Evolutionary conservation across 1,139 yeast genomes (phyloP).

Genomic region (Candida buenavistaensis): DNA sequence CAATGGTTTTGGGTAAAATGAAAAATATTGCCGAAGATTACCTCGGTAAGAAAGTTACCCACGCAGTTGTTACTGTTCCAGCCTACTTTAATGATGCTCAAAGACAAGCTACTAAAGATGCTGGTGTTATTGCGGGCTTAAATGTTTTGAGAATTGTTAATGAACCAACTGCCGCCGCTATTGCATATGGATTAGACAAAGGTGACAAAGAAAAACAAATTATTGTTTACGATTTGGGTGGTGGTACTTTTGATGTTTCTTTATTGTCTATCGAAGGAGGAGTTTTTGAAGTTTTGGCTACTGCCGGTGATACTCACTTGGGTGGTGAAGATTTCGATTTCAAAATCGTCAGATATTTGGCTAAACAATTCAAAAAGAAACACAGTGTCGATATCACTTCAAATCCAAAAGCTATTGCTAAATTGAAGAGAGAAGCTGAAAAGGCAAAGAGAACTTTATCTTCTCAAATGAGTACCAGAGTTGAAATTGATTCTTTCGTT

Average conservation of each 20-base stretch:
- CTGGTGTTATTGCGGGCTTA: slow-evolving; percentile 95
- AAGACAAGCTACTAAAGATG: slow-evolving; percentile 98
- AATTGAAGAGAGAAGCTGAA: slow-evolving; percentile 94
- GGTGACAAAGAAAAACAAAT: slow-evolving; percentile 53
- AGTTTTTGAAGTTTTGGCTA: slow-evolving; percentile 53
- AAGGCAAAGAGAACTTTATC: slow-evolving; percentile 95
- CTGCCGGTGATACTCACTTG: slow-evolving; percentile 57
- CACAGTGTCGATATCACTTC: slow-evolving; percentile 72
- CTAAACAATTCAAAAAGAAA: slow-evolving; percentile 86
- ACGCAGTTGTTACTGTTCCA: slow-evolving; percentile 95
- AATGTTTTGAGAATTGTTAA: slow-evolving; percentile 92
- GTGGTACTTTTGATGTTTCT: slow-evolving; percentile 56
- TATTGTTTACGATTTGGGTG: slow-evolving; percentile 54
- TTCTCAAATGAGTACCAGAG: slow-evolving; percentile 84
- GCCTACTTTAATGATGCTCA: slow-evolving; percentile 98
- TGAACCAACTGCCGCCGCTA: slow-evolving; percentile 98
- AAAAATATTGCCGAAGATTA: slow-evolving; percentile 91
- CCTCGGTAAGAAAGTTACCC: slow-evolving; percentile 84
- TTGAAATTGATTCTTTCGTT: slow-evolving; percentile 91
- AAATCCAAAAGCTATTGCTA: slow-evolving; percentile 79
- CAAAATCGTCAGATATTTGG: slow-evolving; percentile 83
- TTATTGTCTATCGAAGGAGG: slow-evolving; percentile 53
- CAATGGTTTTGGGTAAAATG: slow-evolving; percentile 91
- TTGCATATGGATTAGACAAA: slow-evolving; percentile 95
- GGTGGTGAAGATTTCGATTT: slow-evolving; percentile 95